Evolutionary conservation across 2,329 filamentous ascomycete species (phyloP), one percentile per base, ranked within the genome.

Genomic region (Trichophaea hybrida): DNA sequence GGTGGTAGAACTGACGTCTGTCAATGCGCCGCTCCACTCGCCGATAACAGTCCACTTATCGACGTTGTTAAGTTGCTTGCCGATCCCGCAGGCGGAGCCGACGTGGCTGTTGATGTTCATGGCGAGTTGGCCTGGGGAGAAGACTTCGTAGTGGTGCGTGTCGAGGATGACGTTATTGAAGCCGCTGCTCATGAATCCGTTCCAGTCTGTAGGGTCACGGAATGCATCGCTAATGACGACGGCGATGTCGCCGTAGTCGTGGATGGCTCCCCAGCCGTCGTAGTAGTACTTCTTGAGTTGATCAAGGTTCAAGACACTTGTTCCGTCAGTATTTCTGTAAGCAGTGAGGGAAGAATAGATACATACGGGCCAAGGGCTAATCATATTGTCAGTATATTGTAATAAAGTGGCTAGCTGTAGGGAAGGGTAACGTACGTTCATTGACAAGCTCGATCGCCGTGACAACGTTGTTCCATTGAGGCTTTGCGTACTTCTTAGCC

Each of bases 21-120:
- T 85, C 75, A 84, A 78, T 12, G 82, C 83, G 24, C 76, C 82
- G 1, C 78, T 80, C 82, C 83, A 86, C 69, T 86, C 83, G 46
- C 83, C 83, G 4, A 84, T 77, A 58, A 85, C 73, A n/a, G 79
- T 77, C 76, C 79, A 83, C 70, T 57, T 85, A 70, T 85, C 81
- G 4, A 75, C 73, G 35, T 75, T 73, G 5, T 71, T 69, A 60
- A 75, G 68, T 63, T 80, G 80, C 6, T 71, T 68, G 1, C 70
- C 69, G 2, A 75, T 75, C 64, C 73, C 74, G 72, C 82, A 86
- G 55, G 79, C 80, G 33, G 73, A 71, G 59, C 76, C 71, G 40
- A 79, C 72, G 65, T 86, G 83, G 58, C 79, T 69, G 64, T 73
- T 72, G 3, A 76, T 75, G 38, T 73, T 71, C 69, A 79, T 71